A percentile compares a stretch with the other conserved stretches of the same genome.
Evolutionary conservation across 1,284 basidiomycete genomes (phyloP).

Genomic region (Lignosus rhinocerotis): DNA sequence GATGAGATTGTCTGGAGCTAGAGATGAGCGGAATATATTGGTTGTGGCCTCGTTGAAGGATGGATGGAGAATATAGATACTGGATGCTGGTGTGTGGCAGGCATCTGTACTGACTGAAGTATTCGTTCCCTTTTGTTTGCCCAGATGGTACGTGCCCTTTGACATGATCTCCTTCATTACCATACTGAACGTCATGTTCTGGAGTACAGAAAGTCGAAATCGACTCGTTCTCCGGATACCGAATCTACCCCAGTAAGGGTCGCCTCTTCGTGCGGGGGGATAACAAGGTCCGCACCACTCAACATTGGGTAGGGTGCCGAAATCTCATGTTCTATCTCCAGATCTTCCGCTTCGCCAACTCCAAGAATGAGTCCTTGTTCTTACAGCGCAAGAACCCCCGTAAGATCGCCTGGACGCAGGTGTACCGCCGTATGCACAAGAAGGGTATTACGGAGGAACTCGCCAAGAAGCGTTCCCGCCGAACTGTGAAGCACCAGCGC

Average conservation of each 20-base stretch:
- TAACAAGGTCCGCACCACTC: constrained; percentile 75
- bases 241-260: constrained; percentile 96
- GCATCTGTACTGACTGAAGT: not conserved
- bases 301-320: not conserved
- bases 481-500: constrained; percentile 97
- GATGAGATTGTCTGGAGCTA: not conserved
- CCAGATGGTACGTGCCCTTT: constrained; percentile 50
- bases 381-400: constrained; percentile 99
- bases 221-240: constrained; percentile 94
- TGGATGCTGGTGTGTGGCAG: constrained; percentile 10
- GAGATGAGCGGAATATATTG: constrained; percentile 3
- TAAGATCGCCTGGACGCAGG: constrained; percentile 98
- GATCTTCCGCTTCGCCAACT: constrained; percentile 90
- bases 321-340: constrained; percentile 34
- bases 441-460: constrained; percentile 99
- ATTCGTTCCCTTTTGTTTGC: constrained; percentile 8
- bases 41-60: not conserved
- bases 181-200: constrained; percentile 20
- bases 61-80: constrained; percentile 14
- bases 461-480: constrained; percentile 97
- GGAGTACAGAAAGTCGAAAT: constrained; percentile 91
- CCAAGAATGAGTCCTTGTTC: constrained; percentile 97
- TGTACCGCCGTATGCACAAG: constrained; percentile 99
- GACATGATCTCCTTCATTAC: constrained; percentile 4
- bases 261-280: constrained; percentile 95